Percentiles rank a stretch among this genome's conserved stretches.
phyloP scores from a whole-genome alignment of 1,139 yeast genomes.

The Zygosaccharomyces pseudobailii region DNA sequence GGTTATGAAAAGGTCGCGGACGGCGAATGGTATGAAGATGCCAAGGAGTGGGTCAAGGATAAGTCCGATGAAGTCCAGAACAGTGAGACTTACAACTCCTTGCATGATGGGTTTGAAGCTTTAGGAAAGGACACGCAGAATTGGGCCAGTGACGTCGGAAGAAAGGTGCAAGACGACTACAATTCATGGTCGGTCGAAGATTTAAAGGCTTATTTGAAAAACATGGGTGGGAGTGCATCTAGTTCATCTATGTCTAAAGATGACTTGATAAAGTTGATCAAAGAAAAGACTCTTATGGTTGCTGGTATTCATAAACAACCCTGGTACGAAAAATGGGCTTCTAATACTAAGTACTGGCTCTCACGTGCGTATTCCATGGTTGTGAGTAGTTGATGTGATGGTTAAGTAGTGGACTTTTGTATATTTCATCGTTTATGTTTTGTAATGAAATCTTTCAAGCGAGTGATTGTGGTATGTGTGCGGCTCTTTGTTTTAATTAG shows the following conservation, averaged over 20 bases:
- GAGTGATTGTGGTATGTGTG: too few relatives aligned
- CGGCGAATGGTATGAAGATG: conserved; percentile 42
- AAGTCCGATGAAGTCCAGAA: conserved; percentile 37
- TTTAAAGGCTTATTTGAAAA: conserved; percentile 46
- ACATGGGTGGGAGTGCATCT: conserved; percentile 43
- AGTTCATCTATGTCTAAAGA: conserved; percentile 40
- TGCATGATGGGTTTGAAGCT: conserved; percentile 25
- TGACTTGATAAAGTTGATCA: conserved; percentile 46
- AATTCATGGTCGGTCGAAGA: conserved; percentile 53
- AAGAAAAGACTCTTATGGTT: conserved; percentile 42
- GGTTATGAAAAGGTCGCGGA: conserved; percentile 38
- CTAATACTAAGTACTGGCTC: neutral
- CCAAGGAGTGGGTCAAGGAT: conserved; percentile 39
- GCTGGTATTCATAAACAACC: conserved; percentile 28
- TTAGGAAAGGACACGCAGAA: conserved; percentile 22
- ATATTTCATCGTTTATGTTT: neutral
- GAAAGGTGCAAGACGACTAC: conserved; percentile 37
- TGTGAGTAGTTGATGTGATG: neutral
- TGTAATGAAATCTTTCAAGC: neutral
- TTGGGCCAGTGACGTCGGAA: conserved; percentile 26
- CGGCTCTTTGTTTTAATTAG: too few relatives aligned
- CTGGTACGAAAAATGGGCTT: conserved; percentile 21
- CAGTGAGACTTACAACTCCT: conserved; percentile 34
- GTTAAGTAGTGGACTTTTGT: conserved; percentile 1
- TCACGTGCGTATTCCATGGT: neutral